phyloP scores from a whole-genome alignment of 2,329 filamentous ascomycete genomes.

The Ascochyta clinopodiicola region DNA sequence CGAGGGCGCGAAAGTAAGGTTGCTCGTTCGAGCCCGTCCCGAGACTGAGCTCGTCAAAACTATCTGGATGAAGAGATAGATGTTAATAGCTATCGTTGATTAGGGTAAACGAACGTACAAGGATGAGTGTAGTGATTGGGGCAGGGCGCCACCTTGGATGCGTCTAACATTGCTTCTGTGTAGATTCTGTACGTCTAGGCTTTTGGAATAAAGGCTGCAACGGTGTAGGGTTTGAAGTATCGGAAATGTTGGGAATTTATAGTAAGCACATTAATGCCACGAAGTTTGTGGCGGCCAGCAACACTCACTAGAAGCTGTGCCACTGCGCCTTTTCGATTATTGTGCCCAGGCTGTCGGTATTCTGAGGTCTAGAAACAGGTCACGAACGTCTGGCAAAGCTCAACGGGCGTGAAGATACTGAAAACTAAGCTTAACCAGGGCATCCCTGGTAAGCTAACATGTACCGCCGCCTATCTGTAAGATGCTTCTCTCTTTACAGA shows the following conservation, averaged over 20 bases:
- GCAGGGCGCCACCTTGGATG: not conserved
- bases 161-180: not conserved
- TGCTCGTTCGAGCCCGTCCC: not conserved
- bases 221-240: not conserved
- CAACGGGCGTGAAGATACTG: not conserved
- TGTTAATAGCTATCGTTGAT: not conserved
- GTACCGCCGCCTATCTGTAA: not conserved
- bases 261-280: not conserved
- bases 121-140: not conserved
- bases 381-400: not conserved
- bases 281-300: not conserved
- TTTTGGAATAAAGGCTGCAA: not conserved
- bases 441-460: not conserved
- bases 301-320: not conserved
- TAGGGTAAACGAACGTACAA: not conserved
- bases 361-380: not conserved
- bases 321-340: not conserved
- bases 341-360: not conserved
- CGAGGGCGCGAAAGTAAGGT: constrained; percentile 4
- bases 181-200: not conserved
- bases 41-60: not conserved
- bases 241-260: not conserved
- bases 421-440: not conserved
- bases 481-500: not conserved
- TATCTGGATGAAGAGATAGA: not conserved